Percentiles rank a stretch among this genome's conserved stretches.
Evolutionary conservation across 2,329 filamentous ascomycete species (phyloP).

Genomic region (Colletotrichum sp.): DNA sequence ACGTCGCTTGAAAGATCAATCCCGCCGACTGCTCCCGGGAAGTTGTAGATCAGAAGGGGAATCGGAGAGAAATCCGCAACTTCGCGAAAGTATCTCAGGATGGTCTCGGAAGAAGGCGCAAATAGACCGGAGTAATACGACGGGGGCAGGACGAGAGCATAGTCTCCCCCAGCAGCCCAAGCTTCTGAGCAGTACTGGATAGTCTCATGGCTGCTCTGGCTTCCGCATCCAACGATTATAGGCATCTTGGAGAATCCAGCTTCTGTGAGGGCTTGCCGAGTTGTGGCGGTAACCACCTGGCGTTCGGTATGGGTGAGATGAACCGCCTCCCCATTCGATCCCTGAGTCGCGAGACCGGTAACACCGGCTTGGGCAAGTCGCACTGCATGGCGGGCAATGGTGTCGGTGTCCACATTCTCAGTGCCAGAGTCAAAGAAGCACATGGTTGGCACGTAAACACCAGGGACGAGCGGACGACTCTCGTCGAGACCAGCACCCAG

Average conservation of each 20-base stretch:
- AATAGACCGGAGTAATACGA: slow-evolving; percentile 77
- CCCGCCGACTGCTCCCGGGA: slow-evolving; percentile 67
- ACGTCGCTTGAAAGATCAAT: slow-evolving; percentile 69
- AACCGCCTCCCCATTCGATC: slow-evolving; percentile 84
- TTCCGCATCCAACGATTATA: slow-evolving; percentile 77
- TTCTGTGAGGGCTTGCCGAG: slow-evolving; percentile 71
- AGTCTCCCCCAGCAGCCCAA: slow-evolving; percentile 72
- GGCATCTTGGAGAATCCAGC: slow-evolving; percentile 70
- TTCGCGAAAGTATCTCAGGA: slow-evolving; percentile 69
- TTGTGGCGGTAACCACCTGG: slow-evolving; percentile 70
- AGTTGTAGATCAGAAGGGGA: slow-evolving; percentile 74
- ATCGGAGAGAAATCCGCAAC: slow-evolving; percentile 69
- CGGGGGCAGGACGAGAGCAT: slow-evolving; percentile 77
- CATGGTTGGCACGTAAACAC: slow-evolving; percentile 76
- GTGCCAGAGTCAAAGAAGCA: slow-evolving; percentile 72
- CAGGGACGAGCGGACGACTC: slow-evolving; percentile 47
- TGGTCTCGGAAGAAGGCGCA: slow-evolving; percentile 62
- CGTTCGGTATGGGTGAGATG: slow-evolving; percentile 77
- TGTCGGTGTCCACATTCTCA: slow-evolving; percentile 70
- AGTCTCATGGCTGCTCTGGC: slow-evolving; percentile 75
- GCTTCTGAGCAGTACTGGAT: slow-evolving; percentile 74
- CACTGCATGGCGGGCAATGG: slow-evolving; percentile 66
- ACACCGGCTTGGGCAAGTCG: slow-evolving; percentile 77
- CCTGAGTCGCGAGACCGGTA: slow-evolving; percentile 76
- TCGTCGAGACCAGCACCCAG: slow-evolving; percentile 36